A percentile compares a stretch with the other conserved stretches of the same genome.
Conservation (phyloP, 345 rosid species). For the Dimocarpus longan region DNA sequence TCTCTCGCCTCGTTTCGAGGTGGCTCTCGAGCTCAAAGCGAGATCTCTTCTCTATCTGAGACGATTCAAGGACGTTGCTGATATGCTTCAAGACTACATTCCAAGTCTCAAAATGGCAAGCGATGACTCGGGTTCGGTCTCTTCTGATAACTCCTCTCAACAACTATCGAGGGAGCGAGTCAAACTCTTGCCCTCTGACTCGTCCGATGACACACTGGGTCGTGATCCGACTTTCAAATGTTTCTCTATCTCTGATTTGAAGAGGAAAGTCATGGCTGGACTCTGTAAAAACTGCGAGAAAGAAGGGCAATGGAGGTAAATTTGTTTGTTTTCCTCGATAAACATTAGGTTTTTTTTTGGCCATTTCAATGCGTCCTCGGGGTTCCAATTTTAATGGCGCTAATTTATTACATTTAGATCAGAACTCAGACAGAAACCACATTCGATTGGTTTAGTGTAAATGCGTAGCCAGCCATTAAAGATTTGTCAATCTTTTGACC, state of each 20-base stretch:
- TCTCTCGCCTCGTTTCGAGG: slow-evolving; percentile 73
- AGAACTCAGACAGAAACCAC: background rate
- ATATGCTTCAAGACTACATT: slow-evolving; percentile 87
- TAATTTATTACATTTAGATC: slow-evolving; percentile 21
- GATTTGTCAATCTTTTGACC: background rate
- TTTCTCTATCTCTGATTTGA: slow-evolving; percentile 85
- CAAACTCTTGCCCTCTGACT: slow-evolving; percentile 52
- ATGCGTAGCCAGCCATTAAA: slow-evolving; percentile 18
- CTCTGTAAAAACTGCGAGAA: slow-evolving; percentile 71
- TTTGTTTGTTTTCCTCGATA: background rate
- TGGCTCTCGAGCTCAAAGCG: slow-evolving; percentile 80
- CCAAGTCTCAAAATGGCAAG: slow-evolving; percentile 65
- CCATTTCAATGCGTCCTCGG: background rate
- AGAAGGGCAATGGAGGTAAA: slow-evolving; percentile 94
- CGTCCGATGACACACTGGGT: slow-evolving; percentile 38
- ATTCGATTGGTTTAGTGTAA: slow-evolving; percentile 19
- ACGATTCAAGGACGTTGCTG: slow-evolving; percentile 72
- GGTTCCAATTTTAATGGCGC: slow-evolving; percentile 18
- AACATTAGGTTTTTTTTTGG: background rate
- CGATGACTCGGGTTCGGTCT: slow-evolving; percentile 57
- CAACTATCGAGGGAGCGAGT: slow-evolving; percentile 53
- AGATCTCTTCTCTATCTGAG: slow-evolving; percentile 66
- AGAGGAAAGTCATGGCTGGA: slow-evolving; percentile 86
- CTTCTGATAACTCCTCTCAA: slow-evolving; percentile 57
- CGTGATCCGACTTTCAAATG: slow-evolving; percentile 71